Conservation (phyloP, 768 basidiomycete genomes). For the Psilocybe tampanensis region DNA sequence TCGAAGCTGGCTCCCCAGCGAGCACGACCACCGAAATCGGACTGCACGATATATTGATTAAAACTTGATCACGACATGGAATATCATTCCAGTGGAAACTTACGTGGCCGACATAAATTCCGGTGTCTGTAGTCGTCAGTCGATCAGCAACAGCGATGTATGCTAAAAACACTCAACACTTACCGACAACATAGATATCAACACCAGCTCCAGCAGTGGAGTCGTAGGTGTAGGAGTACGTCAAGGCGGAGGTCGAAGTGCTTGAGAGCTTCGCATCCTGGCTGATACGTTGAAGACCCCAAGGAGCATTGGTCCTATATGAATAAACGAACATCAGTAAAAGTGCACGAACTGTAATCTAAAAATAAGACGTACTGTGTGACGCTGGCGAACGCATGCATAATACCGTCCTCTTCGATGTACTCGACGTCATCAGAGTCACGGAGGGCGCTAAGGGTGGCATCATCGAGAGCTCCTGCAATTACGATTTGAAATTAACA, state of each 20-base stretch:
- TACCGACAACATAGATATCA: slow-evolving; percentile 46
- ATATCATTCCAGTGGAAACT: neutral
- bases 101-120: slow-evolving; percentile 27
- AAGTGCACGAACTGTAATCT: too few species aligned
- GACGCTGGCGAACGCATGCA: slow-evolving; percentile 18
- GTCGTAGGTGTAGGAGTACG: slow-evolving; percentile 33
- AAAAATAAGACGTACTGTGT: slow-evolving; percentile 18
- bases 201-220: slow-evolving; percentile 34
- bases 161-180: slow-evolving; percentile 3
- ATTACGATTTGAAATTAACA: slow-evolving; percentile 5
- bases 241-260: slow-evolving; percentile 13
- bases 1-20: slow-evolving; percentile 41
- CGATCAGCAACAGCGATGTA: slow-evolving; percentile 23
- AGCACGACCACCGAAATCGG: slow-evolving; percentile 44
- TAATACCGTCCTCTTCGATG: slow-evolving; percentile 29
- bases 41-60: slow-evolving; percentile 18
- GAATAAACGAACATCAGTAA: too few species aligned
- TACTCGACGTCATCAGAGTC: slow-evolving; percentile 22
- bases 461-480: slow-evolving; percentile 19
- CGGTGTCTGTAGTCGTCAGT: slow-evolving; percentile 7
- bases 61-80: neutral
- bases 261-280: slow-evolving; percentile 14
- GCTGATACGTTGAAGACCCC: slow-evolving; percentile 29
- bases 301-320: slow-evolving; percentile 27
- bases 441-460: slow-evolving; percentile 19